Evolutionary conservation across 495 filamentous ascomycete species (phyloP).

Genomic region (Penicillium canescens): DNA sequence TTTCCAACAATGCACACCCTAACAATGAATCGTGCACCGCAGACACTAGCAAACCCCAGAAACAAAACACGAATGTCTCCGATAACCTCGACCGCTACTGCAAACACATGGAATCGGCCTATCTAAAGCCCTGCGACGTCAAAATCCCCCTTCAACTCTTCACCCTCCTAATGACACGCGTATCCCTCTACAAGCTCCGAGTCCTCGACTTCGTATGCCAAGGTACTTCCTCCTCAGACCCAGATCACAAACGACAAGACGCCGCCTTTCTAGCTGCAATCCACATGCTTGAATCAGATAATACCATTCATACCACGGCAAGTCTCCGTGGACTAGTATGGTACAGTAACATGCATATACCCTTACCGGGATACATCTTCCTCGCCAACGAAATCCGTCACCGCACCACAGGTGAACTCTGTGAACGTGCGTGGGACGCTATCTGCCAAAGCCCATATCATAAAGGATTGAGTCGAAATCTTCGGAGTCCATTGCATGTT

Average conservation of each 20-base stretch:
- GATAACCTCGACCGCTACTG: slow-evolving; percentile 41
- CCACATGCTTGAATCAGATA: slow-evolving; percentile 53
- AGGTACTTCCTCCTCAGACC: not conserved
- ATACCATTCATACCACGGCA: slow-evolving; percentile 45
- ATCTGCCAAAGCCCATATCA: slow-evolving; percentile 51
- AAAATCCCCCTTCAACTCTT: slow-evolving; percentile 59
- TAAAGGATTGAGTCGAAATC: slow-evolving; percentile 38
- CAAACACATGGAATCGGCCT: slow-evolving; percentile 47
- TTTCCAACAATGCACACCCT: not conserved
- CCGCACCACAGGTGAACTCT: slow-evolving; percentile 47
- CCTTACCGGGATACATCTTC: slow-evolving; percentile 54
- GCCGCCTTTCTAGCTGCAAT: slow-evolving; percentile 47
- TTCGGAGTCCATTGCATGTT: slow-evolving; percentile 51
- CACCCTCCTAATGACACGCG: slow-evolving; percentile 48
- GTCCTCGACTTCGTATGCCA: slow-evolving; percentile 21
- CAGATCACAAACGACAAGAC: slow-evolving; percentile 36
- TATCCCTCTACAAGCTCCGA: slow-evolving; percentile 44
- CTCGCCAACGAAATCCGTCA: slow-evolving; percentile 51
- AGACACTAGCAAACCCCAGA: not conserved
- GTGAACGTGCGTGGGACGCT: slow-evolving; percentile 54
- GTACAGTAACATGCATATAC: slow-evolving; percentile 52
- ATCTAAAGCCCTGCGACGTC: slow-evolving; percentile 61
- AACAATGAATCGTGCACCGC: not conserved
- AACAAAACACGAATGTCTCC: not conserved
- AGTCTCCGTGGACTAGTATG: slow-evolving; percentile 49